phyloP scores from a whole-genome alignment of 2,329 filamentous ascomycete genomes.

The Bipolaris bicolor region DNA sequence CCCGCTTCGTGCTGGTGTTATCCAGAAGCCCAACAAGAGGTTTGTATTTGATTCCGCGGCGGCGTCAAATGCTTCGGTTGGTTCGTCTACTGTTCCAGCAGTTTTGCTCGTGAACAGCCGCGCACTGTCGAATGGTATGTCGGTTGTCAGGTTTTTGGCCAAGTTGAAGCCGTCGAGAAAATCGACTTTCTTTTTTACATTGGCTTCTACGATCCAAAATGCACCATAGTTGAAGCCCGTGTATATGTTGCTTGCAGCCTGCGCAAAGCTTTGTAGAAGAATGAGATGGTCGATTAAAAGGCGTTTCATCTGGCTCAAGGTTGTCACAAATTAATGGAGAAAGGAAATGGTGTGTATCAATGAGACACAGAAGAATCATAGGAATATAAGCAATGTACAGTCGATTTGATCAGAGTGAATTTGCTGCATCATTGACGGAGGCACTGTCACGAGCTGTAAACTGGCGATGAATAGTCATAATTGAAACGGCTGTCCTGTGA shows the following conservation, averaged over 20 bases:
- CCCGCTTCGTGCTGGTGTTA: slow-evolving; percentile 15
- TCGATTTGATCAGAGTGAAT: neutral
- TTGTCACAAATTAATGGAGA: neutral
- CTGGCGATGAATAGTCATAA: neutral
- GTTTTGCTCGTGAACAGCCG: slow-evolving; percentile 72
- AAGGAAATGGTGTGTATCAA: neutral
- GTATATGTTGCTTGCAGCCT: slow-evolving; percentile 24
- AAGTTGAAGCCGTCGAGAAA: slow-evolving; percentile 32
- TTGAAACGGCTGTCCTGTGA: neutral
- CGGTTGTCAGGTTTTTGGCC: slow-evolving; percentile 28
- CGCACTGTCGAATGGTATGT: slow-evolving; percentile 69
- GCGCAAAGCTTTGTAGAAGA: slow-evolving; percentile 8
- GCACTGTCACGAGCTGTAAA: neutral
- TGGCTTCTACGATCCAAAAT: slow-evolving; percentile 27
- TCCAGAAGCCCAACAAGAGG: slow-evolving; percentile 45
- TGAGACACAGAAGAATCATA: too few relatives aligned
- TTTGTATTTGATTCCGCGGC: slow-evolving; percentile 42
- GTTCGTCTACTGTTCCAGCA: slow-evolving; percentile 54
- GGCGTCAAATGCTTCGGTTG: slow-evolving; percentile 58
- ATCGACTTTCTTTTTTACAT: slow-evolving; percentile 30
- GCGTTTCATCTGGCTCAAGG: slow-evolving; percentile 13
- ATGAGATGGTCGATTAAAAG: neutral
- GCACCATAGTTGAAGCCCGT: slow-evolving; percentile 41
- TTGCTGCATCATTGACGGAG: neutral
- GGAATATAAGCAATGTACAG: neutral